Evolutionary conservation across 108 stramenopile genomes (phyloP).

Genomic region (Cyclotella choctawhatcheeana): DNA sequence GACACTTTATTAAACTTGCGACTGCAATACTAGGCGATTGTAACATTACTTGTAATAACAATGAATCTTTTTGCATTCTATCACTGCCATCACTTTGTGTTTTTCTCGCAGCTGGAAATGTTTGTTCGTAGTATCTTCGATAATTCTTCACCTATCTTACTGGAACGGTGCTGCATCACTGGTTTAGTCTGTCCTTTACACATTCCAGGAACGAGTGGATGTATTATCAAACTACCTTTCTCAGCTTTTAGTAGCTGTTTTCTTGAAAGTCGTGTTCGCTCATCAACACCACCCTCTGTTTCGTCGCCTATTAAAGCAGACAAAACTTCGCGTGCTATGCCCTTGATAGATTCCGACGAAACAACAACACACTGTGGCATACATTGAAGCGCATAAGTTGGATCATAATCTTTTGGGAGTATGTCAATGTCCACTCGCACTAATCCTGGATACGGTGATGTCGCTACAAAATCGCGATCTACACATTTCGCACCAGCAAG

Average conservation of each 20-base stretch:
- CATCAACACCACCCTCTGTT: conserved; percentile 6
- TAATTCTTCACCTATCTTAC: conserved; percentile 46
- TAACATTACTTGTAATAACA: conserved; percentile 63
- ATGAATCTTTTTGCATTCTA: conserved; percentile 22
- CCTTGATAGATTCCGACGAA: conserved; percentile 56
- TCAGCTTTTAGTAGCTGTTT: conserved; percentile 32
- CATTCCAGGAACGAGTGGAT: conserved; percentile 61
- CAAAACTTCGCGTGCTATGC: conserved; percentile 45
- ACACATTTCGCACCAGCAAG: no score
- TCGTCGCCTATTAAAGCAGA: conserved; percentile 16
- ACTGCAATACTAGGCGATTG: conserved; percentile 47
- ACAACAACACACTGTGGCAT: conserved; percentile 52
- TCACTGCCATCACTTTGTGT: not conserved
- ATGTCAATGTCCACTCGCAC: conserved; percentile 29
- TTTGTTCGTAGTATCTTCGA: conserved; percentile 34
- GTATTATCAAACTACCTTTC: conserved; percentile 51
- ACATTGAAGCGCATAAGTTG: conserved; percentile 59
- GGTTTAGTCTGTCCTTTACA: conserved; percentile 50
- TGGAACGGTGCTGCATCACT: conserved; percentile 33
- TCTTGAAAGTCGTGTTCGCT: conserved; percentile 1
- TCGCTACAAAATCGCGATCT: not conserved
- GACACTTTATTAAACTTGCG: conserved; percentile 42
- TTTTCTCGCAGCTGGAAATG: conserved; percentile 47
- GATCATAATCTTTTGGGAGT: conserved; percentile 27
- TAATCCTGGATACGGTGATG: conserved; percentile 59